Evolutionary conservation across 441 rosid species (phyloP), one percentile per base, ranked within the genome.

Genomic region (Gossypium trilobum): DNA sequence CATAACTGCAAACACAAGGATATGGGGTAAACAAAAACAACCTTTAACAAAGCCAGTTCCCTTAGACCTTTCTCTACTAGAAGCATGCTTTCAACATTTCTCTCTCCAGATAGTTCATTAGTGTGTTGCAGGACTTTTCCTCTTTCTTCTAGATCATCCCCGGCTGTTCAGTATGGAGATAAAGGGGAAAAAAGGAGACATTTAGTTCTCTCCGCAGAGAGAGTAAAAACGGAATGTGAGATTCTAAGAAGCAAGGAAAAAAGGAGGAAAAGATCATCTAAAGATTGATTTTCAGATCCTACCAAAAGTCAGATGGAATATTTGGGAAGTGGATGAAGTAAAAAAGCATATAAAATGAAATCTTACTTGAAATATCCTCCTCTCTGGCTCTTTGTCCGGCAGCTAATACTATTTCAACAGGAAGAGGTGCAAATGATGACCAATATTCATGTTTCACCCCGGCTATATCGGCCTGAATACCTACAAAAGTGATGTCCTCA

Each of bases 351-450:
- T 19, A 39, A 70, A 51, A 36, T 57, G 19, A 67, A 58, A 39
- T 29, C 78, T 79, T 78, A 91, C 97, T 78, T 50, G 60, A 73
- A 39, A 79, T 62, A 4, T 76, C 79, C 29, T 73, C 84, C 2
- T 89, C 87, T 77, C 75, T 81, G 73, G 94, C 94, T 77, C 85
- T 85, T 79, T 91, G 82, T 80, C 97, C 97, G 2, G 96, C 92
- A 2, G 86, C 85, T 51, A 89, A 60, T 73, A 94, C 96, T 78
- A 89, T 81, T 78, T 94, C 95, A 74, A 75, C 62, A 10, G 99
- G 94, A 79, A 85, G 89, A 63, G 97, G 99, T 42, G 99, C 97
- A 81, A 90, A 85, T 42, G 97, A 88, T 77, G 97, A 88, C 99
- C 99, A 94, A 77, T 89, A 86, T 27, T 84, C 91, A 16, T 82